phyloP scores from a whole-genome alignment of 129 eudicot species.

The Glebionis coronaria region DNA sequence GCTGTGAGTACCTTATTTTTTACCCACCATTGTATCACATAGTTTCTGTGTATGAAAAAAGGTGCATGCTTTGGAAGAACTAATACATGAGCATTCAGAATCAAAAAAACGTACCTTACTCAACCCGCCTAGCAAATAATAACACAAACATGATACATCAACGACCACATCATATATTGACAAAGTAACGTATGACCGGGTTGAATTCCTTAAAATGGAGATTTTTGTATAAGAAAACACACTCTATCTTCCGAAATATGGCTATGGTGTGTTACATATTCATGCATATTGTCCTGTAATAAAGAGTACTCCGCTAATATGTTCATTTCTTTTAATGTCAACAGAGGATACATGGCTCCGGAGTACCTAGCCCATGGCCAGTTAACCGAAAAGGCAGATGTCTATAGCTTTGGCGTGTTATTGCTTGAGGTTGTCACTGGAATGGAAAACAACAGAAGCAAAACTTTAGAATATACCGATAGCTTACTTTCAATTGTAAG shows the following conservation, averaged over 20 bases:
- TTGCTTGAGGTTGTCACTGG: conserved; percentile 65
- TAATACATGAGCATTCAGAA: background rate
- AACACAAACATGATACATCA: background rate
- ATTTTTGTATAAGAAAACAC: too few species aligned
- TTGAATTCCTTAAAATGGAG: too few species aligned
- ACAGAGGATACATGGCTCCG: conserved; percentile 78
- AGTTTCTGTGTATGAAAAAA: background rate
- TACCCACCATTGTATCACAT: background rate
- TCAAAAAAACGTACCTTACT: background rate
- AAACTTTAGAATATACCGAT: conserved; percentile 47
- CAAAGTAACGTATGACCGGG: too few species aligned
- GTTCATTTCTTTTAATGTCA: background rate
- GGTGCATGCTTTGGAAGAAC: background rate
- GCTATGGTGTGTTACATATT: too few species aligned
- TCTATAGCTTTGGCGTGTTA: conserved; percentile 70
- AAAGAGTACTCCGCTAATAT: background rate
- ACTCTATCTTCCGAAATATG: too few species aligned
- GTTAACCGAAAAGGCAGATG: conserved; percentile 73
- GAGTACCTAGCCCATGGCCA: conserved; percentile 76
- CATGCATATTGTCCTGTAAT: too few species aligned
- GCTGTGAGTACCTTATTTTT: conserved; percentile 41
- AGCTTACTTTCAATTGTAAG: conserved; percentile 54
- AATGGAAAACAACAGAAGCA: conserved; percentile 51
- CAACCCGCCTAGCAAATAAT: background rate
- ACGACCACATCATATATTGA: too few species aligned